Base-by-base conservation (phyloP, 768 basidiomycete species). In the Antrodiella citrinella region DNA sequence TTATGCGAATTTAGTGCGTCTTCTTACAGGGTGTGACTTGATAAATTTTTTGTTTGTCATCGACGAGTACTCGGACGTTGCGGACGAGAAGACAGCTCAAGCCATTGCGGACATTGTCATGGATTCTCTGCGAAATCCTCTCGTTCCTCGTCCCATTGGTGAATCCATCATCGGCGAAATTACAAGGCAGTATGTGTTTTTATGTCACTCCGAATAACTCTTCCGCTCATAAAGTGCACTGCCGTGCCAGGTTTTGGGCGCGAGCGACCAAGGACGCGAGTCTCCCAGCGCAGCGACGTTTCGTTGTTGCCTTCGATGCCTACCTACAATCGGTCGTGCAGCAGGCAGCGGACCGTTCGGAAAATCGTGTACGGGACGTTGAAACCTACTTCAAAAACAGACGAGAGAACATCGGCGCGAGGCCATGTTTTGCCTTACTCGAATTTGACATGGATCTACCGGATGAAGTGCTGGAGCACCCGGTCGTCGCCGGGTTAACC, bases 401-500 rank as follows among this genome's bases (percentile, higher is more conserved):
- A 21, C 59, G 65, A 7, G 53, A 59, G 13, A 62, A 56, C 22
- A 47, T 54, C 15, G 66, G 59, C 3, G 54, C 54, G 2, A 55
- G 52, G 18, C 55, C 63, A 9, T 54, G 54, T 18, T 58, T 60
- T 45, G 30, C 54, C 2, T 50, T 56, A 2, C 39, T 49, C 26
- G 54, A 55, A 13, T 69, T 80, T 38, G 77, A 73, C 42, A 72
- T 81, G 41, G 77, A 84, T 59, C 67, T 85, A 24, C 77, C 79
- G 3, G 76, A 84, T 45, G 70, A 74, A 43, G 72, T 80, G 12
- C 78, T 77, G 54, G 68, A 77, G 41, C 70, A 86, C 59, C 67
- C 76, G 12, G 64, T 55, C 18, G 76, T 85, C 58, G 64, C 68
- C 56, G 69, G 70, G 44, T 70, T 78, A 9, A 75, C 19, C 21